Conservation (phyloP, 129 eudicot genomes). For the Glebionis coronaria region DNA sequence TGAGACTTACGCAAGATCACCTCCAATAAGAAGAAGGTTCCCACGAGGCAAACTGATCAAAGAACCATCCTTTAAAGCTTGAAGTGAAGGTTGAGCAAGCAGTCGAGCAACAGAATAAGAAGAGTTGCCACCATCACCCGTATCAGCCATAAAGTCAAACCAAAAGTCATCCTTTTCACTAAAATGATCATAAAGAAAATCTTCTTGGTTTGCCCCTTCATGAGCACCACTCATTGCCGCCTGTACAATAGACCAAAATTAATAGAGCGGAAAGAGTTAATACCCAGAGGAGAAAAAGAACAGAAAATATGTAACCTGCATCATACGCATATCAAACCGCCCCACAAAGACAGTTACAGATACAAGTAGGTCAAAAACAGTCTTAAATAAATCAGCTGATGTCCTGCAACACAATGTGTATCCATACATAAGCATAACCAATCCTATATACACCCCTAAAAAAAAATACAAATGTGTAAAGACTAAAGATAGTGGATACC, state of each 20-base stretch:
- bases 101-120: slow-evolving; percentile 75
- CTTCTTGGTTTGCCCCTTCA: slow-evolving; percentile 53
- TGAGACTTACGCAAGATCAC: slow-evolving; percentile 92
- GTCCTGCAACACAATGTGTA: slow-evolving; percentile 57
- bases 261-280: background rate
- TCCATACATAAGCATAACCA: background rate
- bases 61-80: slow-evolving; percentile 26
- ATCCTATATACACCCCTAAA: background rate
- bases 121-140: slow-evolving; percentile 96
- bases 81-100: slow-evolving; percentile 82
- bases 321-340: slow-evolving; percentile 97
- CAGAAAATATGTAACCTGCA: slow-evolving; percentile 60
- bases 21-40: slow-evolving; percentile 79
- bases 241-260: slow-evolving; percentile 24
- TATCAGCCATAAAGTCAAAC: slow-evolving; percentile 99
- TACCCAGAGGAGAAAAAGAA: background rate
- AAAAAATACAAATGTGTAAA: background rate
- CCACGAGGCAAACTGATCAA: slow-evolving; percentile 55
- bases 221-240: slow-evolving; percentile 81
- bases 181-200: slow-evolving; percentile 76
- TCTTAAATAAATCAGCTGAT: slow-evolving; percentile 93
- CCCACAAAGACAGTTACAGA: slow-evolving; percentile 95
- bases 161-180: slow-evolving; percentile 70
- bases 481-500: slow-evolving; percentile 42
- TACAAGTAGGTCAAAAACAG: slow-evolving; percentile 86